These are phyloP conservation scores for Rhodotorula diobovata DNA, from an alignment of 768 basidiomycete genomes.

Conservation along the genomic window DNA sequence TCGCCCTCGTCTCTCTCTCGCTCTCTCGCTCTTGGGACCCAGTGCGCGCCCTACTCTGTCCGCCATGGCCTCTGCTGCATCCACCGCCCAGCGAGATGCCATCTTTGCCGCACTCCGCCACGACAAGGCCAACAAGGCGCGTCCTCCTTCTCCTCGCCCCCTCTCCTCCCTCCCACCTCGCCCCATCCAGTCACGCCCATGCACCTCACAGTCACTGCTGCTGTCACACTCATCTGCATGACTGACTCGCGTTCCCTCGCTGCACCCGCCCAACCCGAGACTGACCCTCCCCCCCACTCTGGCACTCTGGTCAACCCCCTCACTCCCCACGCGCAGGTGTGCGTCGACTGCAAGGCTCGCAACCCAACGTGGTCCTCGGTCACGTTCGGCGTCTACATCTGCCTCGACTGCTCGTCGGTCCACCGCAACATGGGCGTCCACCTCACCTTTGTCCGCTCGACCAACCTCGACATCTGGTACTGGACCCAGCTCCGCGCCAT, in stretches of 20 bases:
- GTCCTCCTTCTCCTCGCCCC: not conserved
- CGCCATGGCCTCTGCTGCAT: constrained; percentile 10
- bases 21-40: not conserved
- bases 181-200: not conserved
- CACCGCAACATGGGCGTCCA: constrained; percentile 98
- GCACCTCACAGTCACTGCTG: no score
- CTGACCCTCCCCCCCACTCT: not conserved
- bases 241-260: not conserved
- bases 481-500: constrained; percentile 83
- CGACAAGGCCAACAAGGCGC: constrained; percentile 84
- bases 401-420: constrained; percentile 88
- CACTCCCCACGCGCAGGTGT: constrained; percentile 54
- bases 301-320: constrained; percentile 43
- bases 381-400: constrained; percentile 94
- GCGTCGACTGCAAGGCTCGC: constrained; percentile 91
- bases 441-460: constrained; percentile 93
- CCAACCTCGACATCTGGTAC: constrained; percentile 93
- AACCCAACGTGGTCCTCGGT: constrained; percentile 98
- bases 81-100: constrained; percentile 66
- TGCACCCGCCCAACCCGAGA: not conserved
- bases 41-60: no score
- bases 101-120: constrained; percentile 74
- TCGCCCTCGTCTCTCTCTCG: not conserved
- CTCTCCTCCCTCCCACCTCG: not conserved
- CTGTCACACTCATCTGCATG: no score